Percentiles rank a stretch among this genome's conserved stretches.
These are phyloP conservation scores for Neofusicoccum sp. DNA, from an alignment of 2,329 filamentous ascomycete species.

Conservation along the genomic window DNA sequence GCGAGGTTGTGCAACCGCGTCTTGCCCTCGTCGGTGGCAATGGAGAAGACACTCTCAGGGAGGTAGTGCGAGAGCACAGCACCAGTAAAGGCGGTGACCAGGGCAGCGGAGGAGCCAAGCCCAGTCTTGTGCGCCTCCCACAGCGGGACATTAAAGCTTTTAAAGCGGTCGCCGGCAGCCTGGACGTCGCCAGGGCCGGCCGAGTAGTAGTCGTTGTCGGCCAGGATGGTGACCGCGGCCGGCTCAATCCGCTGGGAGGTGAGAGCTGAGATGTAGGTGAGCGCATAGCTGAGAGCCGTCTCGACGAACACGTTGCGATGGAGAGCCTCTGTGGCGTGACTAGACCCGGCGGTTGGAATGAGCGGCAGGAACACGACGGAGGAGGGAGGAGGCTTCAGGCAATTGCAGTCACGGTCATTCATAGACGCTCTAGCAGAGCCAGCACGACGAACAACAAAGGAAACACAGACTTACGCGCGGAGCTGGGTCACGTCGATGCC, in stretches of 20 bases:
- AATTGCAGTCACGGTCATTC: constrained; percentile 9
- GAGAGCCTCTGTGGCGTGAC: constrained; percentile 38
- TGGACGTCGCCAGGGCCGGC: constrained; percentile 34
- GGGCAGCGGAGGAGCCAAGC: constrained; percentile 88
- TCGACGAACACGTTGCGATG: constrained; percentile 85
- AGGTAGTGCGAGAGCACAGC: constrained; percentile 78
- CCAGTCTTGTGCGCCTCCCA: constrained; percentile 89
- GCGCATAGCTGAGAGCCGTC: constrained; percentile 82
- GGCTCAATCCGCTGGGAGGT: constrained; percentile 58
- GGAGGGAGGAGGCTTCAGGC: neutral
- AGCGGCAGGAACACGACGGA: constrained; percentile 16
- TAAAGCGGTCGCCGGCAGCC: constrained; percentile 60
- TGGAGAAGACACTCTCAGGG: constrained; percentile 56
- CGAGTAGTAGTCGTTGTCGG: constrained; percentile 97
- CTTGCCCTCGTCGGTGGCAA: constrained; percentile 57
- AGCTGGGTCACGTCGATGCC: constrained; percentile 81
- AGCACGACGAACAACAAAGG: neutral
- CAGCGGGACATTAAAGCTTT: constrained; percentile 75
- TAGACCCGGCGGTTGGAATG: constrained; percentile 21
- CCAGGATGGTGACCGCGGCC: constrained; percentile 81
- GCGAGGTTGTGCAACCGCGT: constrained; percentile 84
- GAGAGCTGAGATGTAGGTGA: constrained; percentile 73
- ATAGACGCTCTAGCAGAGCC: neutral
- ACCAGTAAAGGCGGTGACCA: constrained; percentile 85
- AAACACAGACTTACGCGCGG: constrained; percentile 65